Evolutionary conservation across 129 eudicot genomes (phyloP), one percentile per base, ranked within the genome.

Genomic region (Calendula officinalis): DNA sequence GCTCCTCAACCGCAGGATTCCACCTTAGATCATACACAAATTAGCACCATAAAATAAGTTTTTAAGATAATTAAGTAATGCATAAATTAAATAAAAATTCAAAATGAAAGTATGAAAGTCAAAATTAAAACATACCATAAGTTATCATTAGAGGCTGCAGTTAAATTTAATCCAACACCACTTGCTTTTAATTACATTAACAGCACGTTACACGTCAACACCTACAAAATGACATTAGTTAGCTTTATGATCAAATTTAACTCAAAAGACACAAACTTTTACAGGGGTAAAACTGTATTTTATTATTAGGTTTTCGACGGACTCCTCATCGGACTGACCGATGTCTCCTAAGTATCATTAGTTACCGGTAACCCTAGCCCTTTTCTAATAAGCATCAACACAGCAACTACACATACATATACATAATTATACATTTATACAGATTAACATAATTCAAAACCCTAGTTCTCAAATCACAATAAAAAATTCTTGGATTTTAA

Each of bases 1-100:
- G 97, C 79, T 89, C 97, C 74, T 89, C 97, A 6, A 89, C 97
- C 4, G 97, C 97, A 45, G 97, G 95, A 79, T 89, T 89, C 95
- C 97, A 89, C 97, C 97, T 86, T 54, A 95, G 97, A 79, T 89
- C 97, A 95, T 89, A 67, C 61, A 75, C 13, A 9, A 72, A n/a
- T 40, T 49, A 3, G 22, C 39, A 30, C 32, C 30, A 14, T 5
- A n/a, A 27, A 10, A 60, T 45, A 53, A 63, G 53, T 41, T 43
- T 64, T 32, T 5, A 60, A 61, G 35, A 10, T 27, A 37, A 30
- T 13, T 45, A 17, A 64, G n/a, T 35, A 61, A 38, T 4, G 14
- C 3, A 30, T 7, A 9, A 69, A 17, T 7, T 14, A 35, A 52
- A 47, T 16, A 62, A 53, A 3, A 61, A 45, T 39, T 46, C 46